Base-by-base conservation (phyloP, 805 yeast species). In the Groenewaldozyma salmanticensis region DNA sequence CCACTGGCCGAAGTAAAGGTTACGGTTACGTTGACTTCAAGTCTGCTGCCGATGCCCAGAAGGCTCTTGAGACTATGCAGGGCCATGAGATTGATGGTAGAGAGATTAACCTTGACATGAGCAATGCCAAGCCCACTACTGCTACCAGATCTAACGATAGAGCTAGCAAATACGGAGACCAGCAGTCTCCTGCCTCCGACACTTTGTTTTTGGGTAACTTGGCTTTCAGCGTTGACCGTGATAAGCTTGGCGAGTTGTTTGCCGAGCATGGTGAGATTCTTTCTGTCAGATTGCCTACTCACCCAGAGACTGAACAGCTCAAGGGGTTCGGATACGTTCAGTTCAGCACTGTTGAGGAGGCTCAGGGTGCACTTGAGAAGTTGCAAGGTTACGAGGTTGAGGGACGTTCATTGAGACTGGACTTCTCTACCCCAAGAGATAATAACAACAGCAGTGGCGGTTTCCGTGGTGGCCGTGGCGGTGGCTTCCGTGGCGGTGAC, bases 271-370 rank as follows among this genome's bases (percentile, higher is more conserved):
- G 96, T 62, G 72, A 74, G 48, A 85, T 92, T 47, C 67, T 86
- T 42, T 84, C 94, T 48, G 88, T 87, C 54, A 81, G 98, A 72
- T 71, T 92, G 53, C 98, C 98, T 65, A 90, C 97, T 34, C 94
- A 92, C 70, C 96, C 96, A 59, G 97, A 90, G 66, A 88, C 97
- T 51, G 94, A 87, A 65, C 96, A 90, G 71, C 94, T 95, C 66
- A 92, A 92, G 77, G 98, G 98, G 54, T 92, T 92, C 70, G 98
- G 97, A 52, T 92, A 92, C 67, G 96, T 90, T 44, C 97, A 92
- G 70, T 90, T 75, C 61, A 71, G 82, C 35, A 72, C 81, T 44
- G 71, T 83, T 50, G 97, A 88, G 35, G 95, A 85, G 64, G 96
- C 98, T 54, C 75, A 80, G 66, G 75, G 79, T 47, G 97, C 97